These are phyloP conservation scores for Auricularia cornea DNA, from an alignment of 768 basidiomycete species.

Conservation along the genomic window DNA sequence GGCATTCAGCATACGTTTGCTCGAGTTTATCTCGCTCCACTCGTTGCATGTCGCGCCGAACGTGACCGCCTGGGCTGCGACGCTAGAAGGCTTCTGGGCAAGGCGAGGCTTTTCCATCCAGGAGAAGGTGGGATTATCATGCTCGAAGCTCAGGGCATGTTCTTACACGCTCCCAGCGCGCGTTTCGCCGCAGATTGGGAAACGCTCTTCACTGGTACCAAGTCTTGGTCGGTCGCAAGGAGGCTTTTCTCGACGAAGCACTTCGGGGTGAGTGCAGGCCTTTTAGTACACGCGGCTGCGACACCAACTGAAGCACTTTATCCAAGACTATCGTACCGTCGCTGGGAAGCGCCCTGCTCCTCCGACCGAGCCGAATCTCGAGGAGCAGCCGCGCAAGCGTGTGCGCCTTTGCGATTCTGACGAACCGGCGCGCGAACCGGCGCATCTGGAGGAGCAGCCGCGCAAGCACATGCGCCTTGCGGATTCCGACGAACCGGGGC, in stretches of 20 bases:
- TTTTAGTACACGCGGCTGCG: no score
- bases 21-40: background rate
- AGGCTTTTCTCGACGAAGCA: background rate
- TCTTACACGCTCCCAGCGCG: background rate
- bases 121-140: background rate
- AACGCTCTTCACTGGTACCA: background rate
- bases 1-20: background rate
- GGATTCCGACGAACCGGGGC: no score
- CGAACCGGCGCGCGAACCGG: no score
- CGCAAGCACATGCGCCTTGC: no score
- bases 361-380: no score
- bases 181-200: background rate
- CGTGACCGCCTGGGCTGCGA: background rate
- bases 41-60: background rate
- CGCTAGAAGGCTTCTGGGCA: background rate
- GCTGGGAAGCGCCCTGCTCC: no score
- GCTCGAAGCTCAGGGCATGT: background rate
- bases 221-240: background rate
- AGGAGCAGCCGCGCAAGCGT: no score
- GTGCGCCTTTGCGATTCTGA: no score
- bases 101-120: background rate
- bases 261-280: no score
- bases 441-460: no score
- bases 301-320: no score
- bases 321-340: no score